Evolutionary conservation across 202 grass and related monocot species (phyloP).

Genomic region (Alloteropsis angusta): DNA sequence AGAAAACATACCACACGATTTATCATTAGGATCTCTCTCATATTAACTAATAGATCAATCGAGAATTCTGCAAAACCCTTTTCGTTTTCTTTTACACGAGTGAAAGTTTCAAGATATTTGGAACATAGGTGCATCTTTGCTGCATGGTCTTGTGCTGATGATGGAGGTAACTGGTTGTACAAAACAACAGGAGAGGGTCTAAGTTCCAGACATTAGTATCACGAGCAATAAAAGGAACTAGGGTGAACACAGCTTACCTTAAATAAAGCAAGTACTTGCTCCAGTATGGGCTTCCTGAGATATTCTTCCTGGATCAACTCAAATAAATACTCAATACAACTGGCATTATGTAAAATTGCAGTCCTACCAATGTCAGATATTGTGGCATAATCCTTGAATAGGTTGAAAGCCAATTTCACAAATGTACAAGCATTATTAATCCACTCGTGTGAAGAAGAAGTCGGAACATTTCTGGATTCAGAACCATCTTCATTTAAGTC

Average conservation of each 20-base stretch:
- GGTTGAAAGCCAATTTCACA: conserved; percentile 73
- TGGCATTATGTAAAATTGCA: conserved; percentile 66
- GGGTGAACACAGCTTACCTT: conserved; percentile 40
- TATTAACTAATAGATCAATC: conserved; percentile 61
- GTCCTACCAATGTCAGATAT: conserved; percentile 62
- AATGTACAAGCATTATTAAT: conserved; percentile 44
- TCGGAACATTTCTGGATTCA: conserved; percentile 18
- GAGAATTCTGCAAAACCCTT: conserved; percentile 53
- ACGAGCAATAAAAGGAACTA: background rate
- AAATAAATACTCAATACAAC: conserved; percentile 78
- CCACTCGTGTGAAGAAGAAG: conserved; percentile 26
- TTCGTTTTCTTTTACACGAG: conserved; percentile 73
- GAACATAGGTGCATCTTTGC: conserved; percentile 90
- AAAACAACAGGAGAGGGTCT: conserved; percentile 29
- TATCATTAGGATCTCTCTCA: conserved; percentile 62
- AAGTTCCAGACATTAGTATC: conserved; percentile 27
- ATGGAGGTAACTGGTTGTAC: conserved; percentile 54
- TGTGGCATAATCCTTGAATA: conserved; percentile 76
- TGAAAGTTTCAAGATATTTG: conserved; percentile 84
- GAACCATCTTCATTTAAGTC: conserved; percentile 38
- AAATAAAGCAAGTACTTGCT: conserved; percentile 83
- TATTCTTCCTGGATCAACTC: conserved; percentile 88
- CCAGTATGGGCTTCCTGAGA: conserved; percentile 63
- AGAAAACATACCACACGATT: conserved; percentile 40
- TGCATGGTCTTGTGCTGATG: conserved; percentile 63